Conservation (phyloP, 495 filamentous ascomycete genomes). For the Tetracladium setigerum region DNA sequence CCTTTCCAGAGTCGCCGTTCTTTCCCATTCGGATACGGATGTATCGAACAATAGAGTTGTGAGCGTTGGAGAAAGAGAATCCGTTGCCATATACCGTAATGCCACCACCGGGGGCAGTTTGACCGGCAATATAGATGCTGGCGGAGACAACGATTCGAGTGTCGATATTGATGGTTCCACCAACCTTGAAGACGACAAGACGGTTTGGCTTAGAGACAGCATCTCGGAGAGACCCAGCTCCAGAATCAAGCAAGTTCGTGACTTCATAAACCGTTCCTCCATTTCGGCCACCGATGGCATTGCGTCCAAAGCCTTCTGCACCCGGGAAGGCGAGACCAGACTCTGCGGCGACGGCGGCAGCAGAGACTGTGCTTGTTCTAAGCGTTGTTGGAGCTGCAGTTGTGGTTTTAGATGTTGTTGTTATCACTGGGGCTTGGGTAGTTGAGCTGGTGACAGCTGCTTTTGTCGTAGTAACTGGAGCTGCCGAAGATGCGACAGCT, state of each 20-base stretch:
- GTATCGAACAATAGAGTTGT: slow-evolving; percentile 32
- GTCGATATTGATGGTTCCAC: slow-evolving; percentile 29
- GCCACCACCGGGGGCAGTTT: slow-evolving; percentile 31
- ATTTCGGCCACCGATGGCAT: slow-evolving; percentile 30
- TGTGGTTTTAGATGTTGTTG: too few species aligned
- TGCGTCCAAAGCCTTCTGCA: slow-evolving; percentile 33
- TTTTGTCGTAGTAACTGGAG: too few species aligned
- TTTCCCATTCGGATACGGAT: slow-evolving; percentile 32
- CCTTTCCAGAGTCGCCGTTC: slow-evolving; percentile 30
- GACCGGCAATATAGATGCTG: slow-evolving; percentile 31
- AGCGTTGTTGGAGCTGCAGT: too few species aligned
- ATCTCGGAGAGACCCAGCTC: slow-evolving; percentile 33
- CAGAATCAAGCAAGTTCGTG: slow-evolving; percentile 30
- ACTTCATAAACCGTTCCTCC: slow-evolving; percentile 29
- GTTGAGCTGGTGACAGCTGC: too few species aligned
- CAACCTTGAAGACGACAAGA: slow-evolving; percentile 32
- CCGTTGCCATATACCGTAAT: slow-evolving; percentile 30
- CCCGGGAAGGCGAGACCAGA: slow-evolving; percentile 29
- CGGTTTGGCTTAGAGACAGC: slow-evolving; percentile 29
- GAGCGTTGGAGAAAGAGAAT: slow-evolving; percentile 26
- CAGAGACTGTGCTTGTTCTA: too few species aligned
- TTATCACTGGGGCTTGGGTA: too few species aligned
- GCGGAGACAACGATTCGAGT: slow-evolving; percentile 26
- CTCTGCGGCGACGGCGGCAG: slow-evolving; percentile 12
- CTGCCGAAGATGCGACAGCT: too few species aligned